A percentile compares a stretch with the other conserved stretches of the same genome.
phyloP scores from a whole-genome alignment of 1,139 yeast genomes.

The Entelexis sorbosivorans region DNA sequence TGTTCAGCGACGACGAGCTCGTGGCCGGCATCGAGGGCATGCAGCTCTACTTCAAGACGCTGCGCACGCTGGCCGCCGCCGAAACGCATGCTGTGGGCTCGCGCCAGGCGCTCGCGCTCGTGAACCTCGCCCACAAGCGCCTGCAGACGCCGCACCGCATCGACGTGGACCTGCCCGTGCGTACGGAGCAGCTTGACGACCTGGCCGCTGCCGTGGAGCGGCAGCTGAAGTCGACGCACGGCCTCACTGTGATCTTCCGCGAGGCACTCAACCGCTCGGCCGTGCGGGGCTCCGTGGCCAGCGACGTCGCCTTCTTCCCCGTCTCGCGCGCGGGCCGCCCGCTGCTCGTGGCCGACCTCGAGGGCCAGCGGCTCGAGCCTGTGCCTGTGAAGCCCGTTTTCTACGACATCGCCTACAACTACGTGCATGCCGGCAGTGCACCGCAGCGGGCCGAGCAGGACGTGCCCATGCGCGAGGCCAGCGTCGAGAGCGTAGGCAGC shows the following conservation, averaged over 20 bases:
- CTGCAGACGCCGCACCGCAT: neutral
- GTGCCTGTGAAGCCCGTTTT: slow-evolving; percentile 75
- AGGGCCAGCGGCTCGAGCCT: slow-evolving; percentile 39
- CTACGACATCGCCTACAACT: slow-evolving; percentile 81
- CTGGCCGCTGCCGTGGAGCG: slow-evolving; percentile 8
- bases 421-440: slow-evolving; percentile 33
- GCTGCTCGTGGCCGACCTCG: slow-evolving; percentile 38
- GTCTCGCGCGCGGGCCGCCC: neutral
- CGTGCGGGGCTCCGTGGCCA: slow-evolving; percentile 35
- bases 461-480: neutral
- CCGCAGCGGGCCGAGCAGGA: neutral
- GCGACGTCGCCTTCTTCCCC: slow-evolving; percentile 40
- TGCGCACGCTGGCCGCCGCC: slow-evolving; percentile 43
- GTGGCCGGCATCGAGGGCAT: slow-evolving; percentile 37
- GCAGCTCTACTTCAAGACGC: slow-evolving; percentile 38
- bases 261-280: slow-evolving; percentile 11
- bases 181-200: slow-evolving; percentile 4
- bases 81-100: slow-evolving; percentile 40
- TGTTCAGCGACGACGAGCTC: slow-evolving; percentile 69
- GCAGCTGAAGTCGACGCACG: slow-evolving; percentile 14
- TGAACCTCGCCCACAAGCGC: slow-evolving; percentile 30
- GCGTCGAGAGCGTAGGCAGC: neutral
- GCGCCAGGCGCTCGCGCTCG: slow-evolving; percentile 47
- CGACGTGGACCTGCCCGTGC: slow-evolving; percentile 15
- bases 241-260: slow-evolving; percentile 14